Conservation (phyloP, 345 rosid genomes). For the Populus deltoides region DNA sequence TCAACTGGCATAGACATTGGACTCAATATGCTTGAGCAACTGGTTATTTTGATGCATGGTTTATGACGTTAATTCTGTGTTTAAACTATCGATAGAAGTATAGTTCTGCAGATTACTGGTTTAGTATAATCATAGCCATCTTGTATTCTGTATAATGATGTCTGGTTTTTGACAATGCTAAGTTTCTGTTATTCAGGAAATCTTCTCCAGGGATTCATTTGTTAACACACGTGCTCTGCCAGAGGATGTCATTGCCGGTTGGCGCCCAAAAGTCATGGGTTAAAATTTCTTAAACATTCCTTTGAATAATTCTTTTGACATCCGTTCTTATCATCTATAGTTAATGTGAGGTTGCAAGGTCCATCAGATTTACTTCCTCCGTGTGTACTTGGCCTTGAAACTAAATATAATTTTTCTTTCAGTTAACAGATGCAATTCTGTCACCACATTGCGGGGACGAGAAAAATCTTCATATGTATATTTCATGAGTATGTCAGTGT, state of each 20-base stretch:
- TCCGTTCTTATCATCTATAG: background rate
- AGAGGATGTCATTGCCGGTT: constrained; percentile 84
- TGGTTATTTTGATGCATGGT: background rate
- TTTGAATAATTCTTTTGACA: background rate
- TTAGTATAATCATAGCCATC: background rate
- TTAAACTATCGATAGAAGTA: background rate
- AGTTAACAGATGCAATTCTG: background rate
- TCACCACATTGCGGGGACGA: background rate
- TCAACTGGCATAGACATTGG: background rate
- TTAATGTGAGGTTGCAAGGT: background rate
- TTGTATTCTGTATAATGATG: background rate
- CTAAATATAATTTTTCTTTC: background rate
- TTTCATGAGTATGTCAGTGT: background rate
- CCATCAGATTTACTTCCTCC: background rate
- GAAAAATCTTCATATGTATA: background rate
- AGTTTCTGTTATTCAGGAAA: constrained; percentile 41
- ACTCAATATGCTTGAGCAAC: background rate
- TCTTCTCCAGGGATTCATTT: constrained; percentile 77
- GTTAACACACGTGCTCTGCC: constrained; percentile 61
- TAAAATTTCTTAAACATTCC: constrained; percentile 16
- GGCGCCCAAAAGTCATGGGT: constrained; percentile 85
- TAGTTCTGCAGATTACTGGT: background rate
- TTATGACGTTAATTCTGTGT: background rate
- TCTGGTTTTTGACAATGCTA: constrained; percentile 5
- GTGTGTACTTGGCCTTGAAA: background rate